Percentiles rank a stretch among this genome's conserved stretches.
Conservation (phyloP, 768 basidiomycete species). For the Cystobasidium ongulense region DNA sequence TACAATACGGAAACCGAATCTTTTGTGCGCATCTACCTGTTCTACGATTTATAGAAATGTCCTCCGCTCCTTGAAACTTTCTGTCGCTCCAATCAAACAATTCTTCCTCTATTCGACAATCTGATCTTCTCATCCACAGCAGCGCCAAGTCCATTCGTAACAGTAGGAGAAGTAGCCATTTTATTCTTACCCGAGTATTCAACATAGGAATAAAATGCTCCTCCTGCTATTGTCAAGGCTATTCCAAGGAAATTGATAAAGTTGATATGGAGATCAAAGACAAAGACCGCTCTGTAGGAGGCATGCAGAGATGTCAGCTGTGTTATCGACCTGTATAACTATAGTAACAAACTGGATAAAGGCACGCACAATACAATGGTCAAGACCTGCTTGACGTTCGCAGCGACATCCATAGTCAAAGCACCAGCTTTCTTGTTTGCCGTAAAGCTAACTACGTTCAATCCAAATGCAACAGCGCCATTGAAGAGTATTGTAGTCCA, state of each 20-base stretch:
- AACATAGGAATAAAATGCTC: slow-evolving; percentile 19
- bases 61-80: too few relatives aligned
- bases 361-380: slow-evolving; percentile 44
- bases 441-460: slow-evolving; percentile 90
- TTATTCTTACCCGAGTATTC: neutral
- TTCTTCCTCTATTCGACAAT: neutral
- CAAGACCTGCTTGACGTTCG: slow-evolving; percentile 39
- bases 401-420: slow-evolving; percentile 78
- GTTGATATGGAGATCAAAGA: slow-evolving; percentile 77
- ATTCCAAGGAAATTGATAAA: slow-evolving; percentile 74
- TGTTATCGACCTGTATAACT: too few relatives aligned
- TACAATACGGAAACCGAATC: too few relatives aligned
- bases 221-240: slow-evolving; percentile 65
- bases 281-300: slow-evolving; percentile 48
- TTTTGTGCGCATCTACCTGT: too few relatives aligned
- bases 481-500: slow-evolving; percentile 61
- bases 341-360: neutral
- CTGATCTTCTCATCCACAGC: neutral
- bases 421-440: slow-evolving; percentile 86
- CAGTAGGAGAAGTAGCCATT: neutral
- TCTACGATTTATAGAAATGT: too few relatives aligned
- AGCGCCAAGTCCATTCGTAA: neutral
- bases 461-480: slow-evolving; percentile 75
- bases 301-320: neutral
- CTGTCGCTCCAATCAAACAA: neutral